Percentiles rank a stretch among this genome's conserved stretches.
Conservation (phyloP, 2,329 filamentous ascomycete genomes). For the Neonectria neomacrospora region DNA sequence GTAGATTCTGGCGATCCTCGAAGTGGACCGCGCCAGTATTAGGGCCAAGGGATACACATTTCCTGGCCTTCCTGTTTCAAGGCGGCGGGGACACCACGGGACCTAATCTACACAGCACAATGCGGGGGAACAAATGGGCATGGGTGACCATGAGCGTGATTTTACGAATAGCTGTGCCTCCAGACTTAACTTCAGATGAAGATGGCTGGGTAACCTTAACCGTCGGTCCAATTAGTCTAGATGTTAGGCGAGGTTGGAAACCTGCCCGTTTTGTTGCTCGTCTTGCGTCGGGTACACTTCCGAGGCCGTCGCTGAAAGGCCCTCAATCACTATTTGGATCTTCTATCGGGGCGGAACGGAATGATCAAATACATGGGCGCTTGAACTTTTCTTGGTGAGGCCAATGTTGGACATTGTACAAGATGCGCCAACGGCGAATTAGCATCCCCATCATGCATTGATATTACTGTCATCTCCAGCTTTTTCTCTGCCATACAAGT, state of each 20-base stretch:
- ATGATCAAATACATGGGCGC: not conserved
- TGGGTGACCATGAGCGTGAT: not conserved
- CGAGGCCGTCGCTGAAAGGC: too few species aligned
- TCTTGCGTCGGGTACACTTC: too few species aligned
- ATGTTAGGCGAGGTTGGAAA: not conserved
- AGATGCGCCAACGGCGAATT: not conserved
- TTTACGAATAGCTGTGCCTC: not conserved
- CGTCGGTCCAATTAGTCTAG: not conserved
- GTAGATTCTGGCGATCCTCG: slow-evolving; percentile 3
- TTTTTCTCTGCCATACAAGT: not conserved
- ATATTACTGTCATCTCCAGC: not conserved
- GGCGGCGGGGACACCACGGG: slow-evolving; percentile 1
- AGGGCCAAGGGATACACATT: slow-evolving; percentile 20
- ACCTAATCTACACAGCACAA: slow-evolving; percentile 1
- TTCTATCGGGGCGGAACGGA: too few species aligned
- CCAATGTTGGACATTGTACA: not conserved
- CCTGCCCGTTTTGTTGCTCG: not conserved
- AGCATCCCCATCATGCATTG: not conserved
- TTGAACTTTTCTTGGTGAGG: not conserved
- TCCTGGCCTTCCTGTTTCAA: slow-evolving; percentile 16
- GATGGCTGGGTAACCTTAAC: slow-evolving; percentile 18
- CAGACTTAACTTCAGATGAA: not conserved
- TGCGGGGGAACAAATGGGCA: not conserved
- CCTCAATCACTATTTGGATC: not conserved
- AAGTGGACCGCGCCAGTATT: not conserved